A percentile compares a stretch with the other conserved stretches of the same genome.
phyloP scores from a whole-genome alignment of 352 stramenopile species.

The Globisporangium takayamanum region DNA sequence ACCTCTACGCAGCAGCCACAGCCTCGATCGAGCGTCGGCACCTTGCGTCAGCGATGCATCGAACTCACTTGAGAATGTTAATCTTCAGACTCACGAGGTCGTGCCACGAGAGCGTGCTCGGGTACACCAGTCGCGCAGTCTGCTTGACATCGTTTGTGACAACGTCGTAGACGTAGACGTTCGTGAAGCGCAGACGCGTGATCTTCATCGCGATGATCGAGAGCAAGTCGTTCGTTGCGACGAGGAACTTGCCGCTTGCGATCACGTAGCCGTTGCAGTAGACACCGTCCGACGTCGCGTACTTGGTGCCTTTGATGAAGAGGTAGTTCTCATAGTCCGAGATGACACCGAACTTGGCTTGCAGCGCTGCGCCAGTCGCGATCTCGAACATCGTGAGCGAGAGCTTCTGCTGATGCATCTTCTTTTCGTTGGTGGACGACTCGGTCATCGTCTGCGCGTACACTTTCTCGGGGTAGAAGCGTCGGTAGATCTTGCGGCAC shows the following conservation, averaged over 20 bases:
- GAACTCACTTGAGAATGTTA: not conserved
- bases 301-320: not conserved
- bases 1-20: no score
- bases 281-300: not conserved
- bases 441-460: no score
- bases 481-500: slow-evolving; percentile 7
- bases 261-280: slow-evolving; percentile 25
- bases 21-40: no score
- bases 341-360: not conserved
- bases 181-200: no score
- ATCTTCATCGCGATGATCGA: slow-evolving; percentile 7
- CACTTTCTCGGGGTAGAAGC: no score
- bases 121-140: not conserved
- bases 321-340: not conserved
- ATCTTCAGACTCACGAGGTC: no score
- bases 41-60: no score
- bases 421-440: no score
- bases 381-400: slow-evolving; percentile 17
- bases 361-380: slow-evolving; percentile 3
- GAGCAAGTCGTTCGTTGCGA: slow-evolving; percentile 18
- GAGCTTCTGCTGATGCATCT: not conserved
- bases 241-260: slow-evolving; percentile 20
- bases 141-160: not conserved
- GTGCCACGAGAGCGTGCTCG: not conserved
- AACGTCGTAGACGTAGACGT: slow-evolving; percentile 9